These are phyloP conservation scores for Phytophthora ramorum DNA, from an alignment of 352 stramenopile species.

Conservation along the genomic window DNA sequence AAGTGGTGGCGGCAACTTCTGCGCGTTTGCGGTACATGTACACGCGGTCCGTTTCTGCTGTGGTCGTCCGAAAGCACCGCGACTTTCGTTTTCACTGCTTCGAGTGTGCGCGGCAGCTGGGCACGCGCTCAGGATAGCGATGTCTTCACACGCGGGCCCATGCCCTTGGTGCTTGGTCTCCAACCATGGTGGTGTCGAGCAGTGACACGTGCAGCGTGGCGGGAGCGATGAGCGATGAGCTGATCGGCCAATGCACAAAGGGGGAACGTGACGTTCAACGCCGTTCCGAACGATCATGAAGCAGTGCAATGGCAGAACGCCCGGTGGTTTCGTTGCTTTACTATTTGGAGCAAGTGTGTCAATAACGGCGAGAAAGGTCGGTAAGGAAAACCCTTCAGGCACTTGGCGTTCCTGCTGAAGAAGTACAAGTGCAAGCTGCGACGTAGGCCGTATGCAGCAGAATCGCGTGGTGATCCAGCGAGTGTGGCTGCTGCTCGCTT, in stretches of 20 bases:
- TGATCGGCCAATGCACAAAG: slow-evolving; percentile 7
- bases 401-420: background rate
- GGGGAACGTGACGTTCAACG: too few species aligned
- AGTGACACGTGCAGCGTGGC: slow-evolving; percentile 2
- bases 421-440: background rate
- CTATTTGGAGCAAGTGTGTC: slow-evolving; percentile 9
- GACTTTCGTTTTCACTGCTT: too few species aligned
- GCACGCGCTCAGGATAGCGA: too few species aligned
- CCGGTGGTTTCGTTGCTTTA: slow-evolving; percentile 4
- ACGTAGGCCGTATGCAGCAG: background rate
- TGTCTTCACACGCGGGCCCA: too few species aligned
- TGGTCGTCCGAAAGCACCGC: too few species aligned
- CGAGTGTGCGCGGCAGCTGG: too few species aligned
- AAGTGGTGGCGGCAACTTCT: too few species aligned
- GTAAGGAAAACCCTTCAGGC: slow-evolving; percentile 11
- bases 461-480: background rate
- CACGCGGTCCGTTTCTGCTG: too few species aligned
- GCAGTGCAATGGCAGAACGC: background rate
- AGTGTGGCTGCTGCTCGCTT: slow-evolving; percentile 19
- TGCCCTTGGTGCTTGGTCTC: background rate
- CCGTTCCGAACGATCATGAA: too few species aligned
- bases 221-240: background rate
- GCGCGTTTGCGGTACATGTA: too few species aligned
- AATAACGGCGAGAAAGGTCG: slow-evolving; percentile 25
- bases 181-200: background rate